Base-by-base conservation (phyloP, 768 basidiomycete genomes). In the Kockovaella imperatae region DNA sequence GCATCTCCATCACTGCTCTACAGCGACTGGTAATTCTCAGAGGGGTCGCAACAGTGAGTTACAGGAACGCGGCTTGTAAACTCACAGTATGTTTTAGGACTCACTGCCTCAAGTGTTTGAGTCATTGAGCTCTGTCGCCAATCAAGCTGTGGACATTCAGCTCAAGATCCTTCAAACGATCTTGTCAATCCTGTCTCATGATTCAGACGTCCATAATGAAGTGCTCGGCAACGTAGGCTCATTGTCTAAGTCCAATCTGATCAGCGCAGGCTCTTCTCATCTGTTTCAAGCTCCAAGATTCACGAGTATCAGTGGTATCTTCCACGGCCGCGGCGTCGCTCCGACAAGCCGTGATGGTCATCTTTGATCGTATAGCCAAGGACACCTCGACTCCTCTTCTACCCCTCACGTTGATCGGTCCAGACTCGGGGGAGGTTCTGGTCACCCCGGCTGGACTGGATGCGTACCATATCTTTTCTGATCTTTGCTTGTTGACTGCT, bases 281-380 rank as follows among this genome's bases (percentile, higher is more conserved):
- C 6, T 96, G 90, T 63, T 97, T 97, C 78, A 88, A 83, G 68
- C 74, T 96, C 21, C 90, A 96, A 70, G 95, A 96, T 50, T 91
- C 88, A 0, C 82, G 87, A 54, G 95, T 91, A 20, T 86, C 89
- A 0, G 93, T 97, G 21, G 93, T 99, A 5, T 93, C 90, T 2
- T 91, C 88, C 0, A 97, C 95, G 3, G 93, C 93, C 1, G 91
- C 91, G 2, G 95, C 95, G 0, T 96, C 91, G 0, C 78, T 96
- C 3, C 83, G 91, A 2, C 93, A 97, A 67, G 77, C 96, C 1
- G 87, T 97, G 36, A 96, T 99, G 91, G 87, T 96, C 57, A 83
- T 96, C 15, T 86, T 96, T 35, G 95, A 99, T 73, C 90, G 93
- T 66, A 86, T 96, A 23, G 45, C 50, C 13, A 35, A 38, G 35